Percentiles rank a stretch among this genome's conserved stretches.
These are phyloP conservation scores for Xylariaceae sp. DNA, from an alignment of 2,329 filamentous ascomycete species.

Conservation along the genomic window DNA sequence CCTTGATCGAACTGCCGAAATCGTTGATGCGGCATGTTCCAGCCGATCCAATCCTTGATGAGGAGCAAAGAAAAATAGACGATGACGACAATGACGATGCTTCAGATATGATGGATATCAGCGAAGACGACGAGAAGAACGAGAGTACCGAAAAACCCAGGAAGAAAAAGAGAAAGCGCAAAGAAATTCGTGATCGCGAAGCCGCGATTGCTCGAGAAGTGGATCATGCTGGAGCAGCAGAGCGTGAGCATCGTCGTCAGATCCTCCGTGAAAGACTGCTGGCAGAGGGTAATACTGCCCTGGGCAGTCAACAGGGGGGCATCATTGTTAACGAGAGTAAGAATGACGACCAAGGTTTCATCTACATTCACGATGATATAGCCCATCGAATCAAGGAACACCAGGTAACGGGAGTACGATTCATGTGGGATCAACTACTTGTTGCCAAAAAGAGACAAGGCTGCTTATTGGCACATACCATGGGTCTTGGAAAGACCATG, in stretches of 20 bases:
- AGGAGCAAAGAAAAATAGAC: conserved; percentile 2
- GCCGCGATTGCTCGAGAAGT: conserved; percentile 50
- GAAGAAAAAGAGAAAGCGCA: conserved; percentile 43
- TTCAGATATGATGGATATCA: conserved; percentile 11
- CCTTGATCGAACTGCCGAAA: background rate
- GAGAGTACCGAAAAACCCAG: conserved; percentile 42
- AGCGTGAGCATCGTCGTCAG: conserved; percentile 49
- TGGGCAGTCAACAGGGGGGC: conserved; percentile 36
- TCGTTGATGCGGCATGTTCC: background rate
- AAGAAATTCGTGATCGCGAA: conserved; percentile 41
- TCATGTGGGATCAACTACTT: conserved; percentile 83
- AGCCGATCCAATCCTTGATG: background rate
- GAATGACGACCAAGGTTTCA: conserved; percentile 51
- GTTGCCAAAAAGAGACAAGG: conserved; percentile 58
- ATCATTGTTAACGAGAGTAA: conserved; percentile 65
- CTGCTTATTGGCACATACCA: conserved; percentile 79
- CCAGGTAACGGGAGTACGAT: conserved; percentile 75
- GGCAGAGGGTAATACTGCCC: conserved; percentile 36
- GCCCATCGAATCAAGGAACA: conserved; percentile 66
- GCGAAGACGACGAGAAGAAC: conserved; percentile 38
- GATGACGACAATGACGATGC: conserved; percentile 1
- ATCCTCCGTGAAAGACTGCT: conserved; percentile 41
- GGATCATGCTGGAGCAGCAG: conserved; percentile 48
- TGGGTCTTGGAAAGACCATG: conserved; percentile 92
- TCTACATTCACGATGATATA: conserved; percentile 62